Conservation (phyloP, 1,284 basidiomycete genomes). For the Ceratobasidium papillatum region DNA sequence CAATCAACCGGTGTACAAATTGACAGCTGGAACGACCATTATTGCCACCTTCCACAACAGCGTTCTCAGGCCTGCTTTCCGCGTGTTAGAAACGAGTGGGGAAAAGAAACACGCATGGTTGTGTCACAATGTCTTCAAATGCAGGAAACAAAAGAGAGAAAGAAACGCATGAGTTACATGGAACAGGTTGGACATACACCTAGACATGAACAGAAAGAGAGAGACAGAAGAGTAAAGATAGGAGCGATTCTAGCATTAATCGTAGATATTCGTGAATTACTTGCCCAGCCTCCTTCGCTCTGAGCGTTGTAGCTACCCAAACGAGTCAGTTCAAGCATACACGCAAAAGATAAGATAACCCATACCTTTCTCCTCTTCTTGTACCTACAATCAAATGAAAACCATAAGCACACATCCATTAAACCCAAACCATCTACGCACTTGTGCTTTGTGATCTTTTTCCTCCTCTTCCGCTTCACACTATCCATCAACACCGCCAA, state of each 20-base stretch:
- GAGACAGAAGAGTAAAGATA: not conserved
- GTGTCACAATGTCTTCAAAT: not conserved
- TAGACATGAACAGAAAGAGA: not conserved
- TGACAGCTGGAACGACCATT: not conserved
- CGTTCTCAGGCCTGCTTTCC: not conserved
- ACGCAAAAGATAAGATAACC: not conserved
- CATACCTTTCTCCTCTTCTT: constrained; percentile 52
- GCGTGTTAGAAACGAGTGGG: not conserved
- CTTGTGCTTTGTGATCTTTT: constrained; percentile 53
- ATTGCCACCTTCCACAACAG: not conserved
- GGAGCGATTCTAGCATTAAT: constrained; percentile 1
- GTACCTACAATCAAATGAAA: constrained; percentile 45
- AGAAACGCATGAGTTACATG: constrained; percentile 7
- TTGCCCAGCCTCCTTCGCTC: constrained; percentile 47
- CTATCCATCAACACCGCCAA: constrained; percentile 48
- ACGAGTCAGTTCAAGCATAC: constrained; percentile 27
- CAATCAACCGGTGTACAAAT: too few relatives aligned
- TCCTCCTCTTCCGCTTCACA: constrained; percentile 51
- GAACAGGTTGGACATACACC: not conserved
- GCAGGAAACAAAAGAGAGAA: not conserved
- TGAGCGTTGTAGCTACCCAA: constrained; percentile 45
- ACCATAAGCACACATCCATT: constrained; percentile 6
- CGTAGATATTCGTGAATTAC: constrained; percentile 35
- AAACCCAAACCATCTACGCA: constrained; percentile 37
- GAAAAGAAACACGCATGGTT: not conserved